phyloP scores from a whole-genome alignment of 768 basidiomycete genomes.

The Clavulina sp. region DNA sequence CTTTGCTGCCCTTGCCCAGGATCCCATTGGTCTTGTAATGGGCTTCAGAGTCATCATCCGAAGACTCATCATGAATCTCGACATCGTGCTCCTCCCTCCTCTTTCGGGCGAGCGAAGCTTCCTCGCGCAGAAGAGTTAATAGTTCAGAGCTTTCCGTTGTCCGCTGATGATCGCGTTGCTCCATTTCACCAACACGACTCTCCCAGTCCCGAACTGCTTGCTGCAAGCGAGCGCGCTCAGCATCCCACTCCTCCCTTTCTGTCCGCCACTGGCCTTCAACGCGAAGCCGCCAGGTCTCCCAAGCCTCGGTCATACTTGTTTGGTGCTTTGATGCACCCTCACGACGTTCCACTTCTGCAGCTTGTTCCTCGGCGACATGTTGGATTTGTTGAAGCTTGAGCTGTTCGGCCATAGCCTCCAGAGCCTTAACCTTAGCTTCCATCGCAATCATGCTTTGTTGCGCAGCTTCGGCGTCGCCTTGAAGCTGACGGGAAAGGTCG shows the following conservation, averaged over 20 bases:
- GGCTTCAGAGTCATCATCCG: background rate
- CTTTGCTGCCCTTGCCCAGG: background rate
- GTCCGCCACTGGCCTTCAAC: slow-evolving; percentile 66
- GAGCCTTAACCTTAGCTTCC: slow-evolving; percentile 44
- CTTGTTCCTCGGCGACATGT: slow-evolving; percentile 16
- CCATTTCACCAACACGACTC: slow-evolving; percentile 25
- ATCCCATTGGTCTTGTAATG: background rate
- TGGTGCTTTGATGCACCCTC: background rate
- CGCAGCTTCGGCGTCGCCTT: slow-evolving; percentile 60
- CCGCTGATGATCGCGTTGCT: slow-evolving; percentile 18
- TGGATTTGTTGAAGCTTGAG: slow-evolving; percentile 21
- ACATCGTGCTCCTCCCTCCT: background rate
- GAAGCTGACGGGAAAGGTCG: slow-evolving; percentile 51
- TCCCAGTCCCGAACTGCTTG: slow-evolving; percentile 75
- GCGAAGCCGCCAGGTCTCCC: slow-evolving; percentile 52
- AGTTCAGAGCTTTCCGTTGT: background rate
- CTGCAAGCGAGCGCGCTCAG: slow-evolving; percentile 58
- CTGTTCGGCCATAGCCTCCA: slow-evolving; percentile 51
- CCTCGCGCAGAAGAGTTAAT: background rate
- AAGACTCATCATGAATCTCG: background rate
- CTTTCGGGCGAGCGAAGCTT: background rate
- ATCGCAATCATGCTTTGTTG: slow-evolving; percentile 53
- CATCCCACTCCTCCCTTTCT: slow-evolving; percentile 67
- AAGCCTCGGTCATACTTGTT: slow-evolving; percentile 14
- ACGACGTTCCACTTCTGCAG: slow-evolving; percentile 17